Evolutionary conservation across 352 stramenopile genomes (phyloP), one percentile per base, ranked within the genome.

Genomic region (Phytophthora fragariae): DNA sequence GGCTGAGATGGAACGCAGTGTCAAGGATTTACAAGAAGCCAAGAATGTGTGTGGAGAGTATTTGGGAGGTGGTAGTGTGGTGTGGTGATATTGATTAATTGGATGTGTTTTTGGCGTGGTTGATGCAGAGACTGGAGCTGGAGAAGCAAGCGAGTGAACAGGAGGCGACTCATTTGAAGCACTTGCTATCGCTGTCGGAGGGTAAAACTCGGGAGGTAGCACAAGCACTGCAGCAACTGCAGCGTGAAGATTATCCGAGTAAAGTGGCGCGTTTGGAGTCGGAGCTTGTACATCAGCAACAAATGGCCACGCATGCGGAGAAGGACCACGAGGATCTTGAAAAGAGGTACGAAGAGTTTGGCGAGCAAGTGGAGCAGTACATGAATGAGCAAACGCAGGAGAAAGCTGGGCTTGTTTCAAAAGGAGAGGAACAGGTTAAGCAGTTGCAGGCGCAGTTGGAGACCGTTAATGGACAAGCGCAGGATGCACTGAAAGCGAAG

Each of bases 271-370:
- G 75, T 11, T 65, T 91, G 17, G 79, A 95, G 60, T 75, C 77
- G 31, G 79, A 92, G 35, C 58, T 92, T 8, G 47, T 55, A 0
- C 76, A 91, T 33, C 65, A 81, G 8, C 64, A 80, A 8, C 77
- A 89, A 59, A 68, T 69, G 5, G 64, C 77, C 52, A 64, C 52
- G 7, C 29, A 60, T 11, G 58, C 87, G 0, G 65, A 84, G 62
- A 87, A 83, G 33, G 83, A 92, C 14, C 84, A 91, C 35, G 82
- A 88, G 3, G 72, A 86, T 46, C 61, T 93, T 2, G 82, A 83
- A 49, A 80, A 80, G 19, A 87, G 89, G 57, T 95, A 95, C 52
- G 71, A 91, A 62, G 84, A 93, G 44, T 93, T 95, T 69, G 88
- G 86, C 1, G 72, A 75, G 3, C 85, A 94, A 54, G 86, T 95